Evolutionary conservation across 202 grass and related monocot species (phyloP), one percentile per base, ranked within the genome.

Genomic region (Digitaria exilis): DNA sequence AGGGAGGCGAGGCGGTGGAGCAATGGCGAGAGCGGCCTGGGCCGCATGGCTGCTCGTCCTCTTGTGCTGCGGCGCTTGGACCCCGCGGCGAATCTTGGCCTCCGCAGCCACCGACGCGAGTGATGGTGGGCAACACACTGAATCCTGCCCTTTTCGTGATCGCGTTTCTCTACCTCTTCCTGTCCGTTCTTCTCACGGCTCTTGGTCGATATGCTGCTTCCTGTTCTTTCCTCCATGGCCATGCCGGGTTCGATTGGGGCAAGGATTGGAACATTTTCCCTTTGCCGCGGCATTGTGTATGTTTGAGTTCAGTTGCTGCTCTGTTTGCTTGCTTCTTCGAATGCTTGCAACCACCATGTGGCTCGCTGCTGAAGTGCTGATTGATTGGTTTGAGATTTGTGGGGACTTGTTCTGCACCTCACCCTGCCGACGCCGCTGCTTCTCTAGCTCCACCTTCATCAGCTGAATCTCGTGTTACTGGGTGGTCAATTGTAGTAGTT

Each of bases 51-150:
- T 81, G 25, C 54, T 89, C 62, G 15, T 84, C 29, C 25, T 76
- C 62, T 28, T 70, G 51, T 89, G 70, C 71, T 55, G 46, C 71
- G 52, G 52, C 64, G 52, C 64, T 61, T 85, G 76, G 87, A 63
- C 71, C 64, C 82, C 75, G 71, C 56, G 11, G 65, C 71, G 56
- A 77, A 85, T 71, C 82, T 89, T 85, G 37, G 87, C 59, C 25
- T 56, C 52, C 15, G 87, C 82, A 45, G 63, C 71, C 71, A 89
- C 87, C 34, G 87, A 89, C 87, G 52, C 55, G 25, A 89, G 77
- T 85, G 87, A 89, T 85, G 82, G 87, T 89, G 65, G 29, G 76
- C 15, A 42, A 57, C 30, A 30, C 4, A 70, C 32, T 17, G 69
- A 88, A 80, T 51, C 52, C 13, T 87, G 54, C 86, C 11, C 37